phyloP scores from a whole-genome alignment of 176 grass and related monocot species.

The Coix lacrymajobi region DNA sequence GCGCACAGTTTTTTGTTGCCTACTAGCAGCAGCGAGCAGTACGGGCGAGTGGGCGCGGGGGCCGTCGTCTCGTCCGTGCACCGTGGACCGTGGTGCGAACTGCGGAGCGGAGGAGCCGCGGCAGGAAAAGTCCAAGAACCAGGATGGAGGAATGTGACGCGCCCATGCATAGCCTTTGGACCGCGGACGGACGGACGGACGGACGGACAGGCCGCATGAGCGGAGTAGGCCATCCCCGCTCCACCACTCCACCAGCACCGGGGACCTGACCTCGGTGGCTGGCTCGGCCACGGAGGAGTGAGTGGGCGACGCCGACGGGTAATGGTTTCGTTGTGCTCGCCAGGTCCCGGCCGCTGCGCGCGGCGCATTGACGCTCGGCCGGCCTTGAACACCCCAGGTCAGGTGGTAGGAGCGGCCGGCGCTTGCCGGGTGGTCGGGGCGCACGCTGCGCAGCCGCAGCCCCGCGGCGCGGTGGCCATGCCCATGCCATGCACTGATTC shows the following conservation, averaged over 20 bases:
- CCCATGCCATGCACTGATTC: not conserved
- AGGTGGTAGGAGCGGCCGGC: not conserved
- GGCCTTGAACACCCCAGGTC: not conserved
- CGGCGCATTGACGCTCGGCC: slow-evolving; percentile 19
- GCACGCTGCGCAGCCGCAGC: not conserved
- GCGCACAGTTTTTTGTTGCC: not conserved
- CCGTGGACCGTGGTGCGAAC: not conserved
- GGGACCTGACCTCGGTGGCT: too few species aligned
- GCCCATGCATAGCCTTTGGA: not conserved
- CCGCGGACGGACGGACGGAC: not conserved
- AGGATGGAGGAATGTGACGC: not conserved
- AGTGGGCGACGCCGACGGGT: not conserved
- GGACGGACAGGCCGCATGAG: not conserved
- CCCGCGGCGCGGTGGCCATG: not conserved
- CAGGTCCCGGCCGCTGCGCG: not conserved
- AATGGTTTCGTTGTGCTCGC: not conserved
- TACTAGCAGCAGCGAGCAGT: not conserved
- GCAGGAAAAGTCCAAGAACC: not conserved
- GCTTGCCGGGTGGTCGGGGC: slow-evolving; percentile 19
- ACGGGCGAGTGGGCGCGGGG: not conserved
- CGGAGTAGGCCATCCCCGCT: not conserved
- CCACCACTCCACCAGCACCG: too few species aligned
- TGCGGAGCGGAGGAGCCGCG: not conserved
- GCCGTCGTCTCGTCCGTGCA: not conserved
- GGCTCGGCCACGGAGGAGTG: not conserved